A percentile compares a stretch with the other conserved stretches of the same genome.
phyloP scores from a whole-genome alignment of 345 rosid species.

The Pistacia integerrima region DNA sequence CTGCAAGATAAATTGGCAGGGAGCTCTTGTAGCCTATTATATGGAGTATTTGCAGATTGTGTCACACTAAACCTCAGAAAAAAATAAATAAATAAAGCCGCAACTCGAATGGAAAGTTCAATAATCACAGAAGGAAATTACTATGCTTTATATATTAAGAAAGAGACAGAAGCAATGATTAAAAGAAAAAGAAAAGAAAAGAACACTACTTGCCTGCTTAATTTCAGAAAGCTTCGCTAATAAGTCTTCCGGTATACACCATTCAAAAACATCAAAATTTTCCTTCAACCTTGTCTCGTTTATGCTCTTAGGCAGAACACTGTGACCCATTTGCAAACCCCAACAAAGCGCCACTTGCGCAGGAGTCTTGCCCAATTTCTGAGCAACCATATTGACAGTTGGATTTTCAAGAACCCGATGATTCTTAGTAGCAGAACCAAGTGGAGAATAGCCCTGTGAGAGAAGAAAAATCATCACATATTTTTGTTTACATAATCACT shows the following conservation, averaged over 20 bases:
- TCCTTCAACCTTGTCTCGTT: slow-evolving; percentile 44
- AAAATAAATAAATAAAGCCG: background rate
- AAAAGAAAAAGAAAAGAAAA: background rate
- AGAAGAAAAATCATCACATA: background rate
- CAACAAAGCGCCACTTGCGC: slow-evolving; percentile 55
- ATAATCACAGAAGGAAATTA: background rate
- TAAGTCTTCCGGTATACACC: slow-evolving; percentile 31
- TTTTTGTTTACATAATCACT: background rate
- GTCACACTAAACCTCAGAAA: background rate
- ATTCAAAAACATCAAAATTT: slow-evolving; percentile 34
- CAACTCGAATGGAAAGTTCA: background rate
- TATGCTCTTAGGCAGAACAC: slow-evolving; percentile 48
- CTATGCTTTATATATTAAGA: background rate
- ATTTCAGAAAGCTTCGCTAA: slow-evolving; percentile 38
- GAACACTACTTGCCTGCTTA: slow-evolving; percentile 42
- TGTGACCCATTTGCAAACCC: slow-evolving; percentile 57
- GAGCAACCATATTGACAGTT: slow-evolving; percentile 32
- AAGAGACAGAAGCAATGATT: background rate
- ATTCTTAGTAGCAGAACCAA: slow-evolving; percentile 34
- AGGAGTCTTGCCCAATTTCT: slow-evolving; percentile 39
- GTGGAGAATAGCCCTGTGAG: slow-evolving; percentile 49
- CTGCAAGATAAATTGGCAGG: background rate
- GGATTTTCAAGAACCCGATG: slow-evolving; percentile 40
- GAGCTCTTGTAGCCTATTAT: background rate
- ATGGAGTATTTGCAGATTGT: background rate